Evolutionary conservation across 495 filamentous ascomycete species (phyloP).

Genomic region (Trichoderma gamsii): DNA sequence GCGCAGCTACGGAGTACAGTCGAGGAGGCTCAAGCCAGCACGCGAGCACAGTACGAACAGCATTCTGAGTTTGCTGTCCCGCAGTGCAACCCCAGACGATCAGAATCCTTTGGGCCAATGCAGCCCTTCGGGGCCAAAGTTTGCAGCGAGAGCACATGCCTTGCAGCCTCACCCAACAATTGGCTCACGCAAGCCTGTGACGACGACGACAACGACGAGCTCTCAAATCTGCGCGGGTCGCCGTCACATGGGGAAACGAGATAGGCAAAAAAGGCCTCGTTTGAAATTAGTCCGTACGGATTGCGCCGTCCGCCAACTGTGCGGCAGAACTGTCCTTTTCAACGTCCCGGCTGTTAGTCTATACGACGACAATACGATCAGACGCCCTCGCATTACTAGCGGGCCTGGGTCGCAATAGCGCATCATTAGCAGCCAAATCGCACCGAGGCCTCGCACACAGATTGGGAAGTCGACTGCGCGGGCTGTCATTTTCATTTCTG

Average conservation of each 20-base stretch:
- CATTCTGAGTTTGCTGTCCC: neutral
- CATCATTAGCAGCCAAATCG: neutral
- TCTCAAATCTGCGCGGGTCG: neutral
- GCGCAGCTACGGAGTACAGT: neutral
- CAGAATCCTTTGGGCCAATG: neutral
- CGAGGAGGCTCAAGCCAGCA: neutral
- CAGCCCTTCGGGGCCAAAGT: slow-evolving; percentile 5
- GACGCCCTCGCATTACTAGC: neutral
- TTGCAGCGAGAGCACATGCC: slow-evolving; percentile 2
- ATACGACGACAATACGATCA: slow-evolving; percentile 7
- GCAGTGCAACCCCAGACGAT: neutral
- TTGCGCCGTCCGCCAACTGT: neutral
- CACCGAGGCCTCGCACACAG: neutral
- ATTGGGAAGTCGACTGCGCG: neutral
- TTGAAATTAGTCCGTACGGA: slow-evolving; percentile 10
- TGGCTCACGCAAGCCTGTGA: slow-evolving; percentile 6
- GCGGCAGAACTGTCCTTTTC: neutral
- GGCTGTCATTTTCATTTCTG: neutral
- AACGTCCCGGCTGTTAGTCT: neutral
- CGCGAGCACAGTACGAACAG: neutral
- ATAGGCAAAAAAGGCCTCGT: neutral
- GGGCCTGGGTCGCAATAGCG: neutral
- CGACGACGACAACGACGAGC: neutral
- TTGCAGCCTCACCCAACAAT: neutral
- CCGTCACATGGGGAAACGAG: neutral